Conservation (phyloP, 2,329 filamentous ascomycete genomes). For the Penicillium crustosum region DNA sequence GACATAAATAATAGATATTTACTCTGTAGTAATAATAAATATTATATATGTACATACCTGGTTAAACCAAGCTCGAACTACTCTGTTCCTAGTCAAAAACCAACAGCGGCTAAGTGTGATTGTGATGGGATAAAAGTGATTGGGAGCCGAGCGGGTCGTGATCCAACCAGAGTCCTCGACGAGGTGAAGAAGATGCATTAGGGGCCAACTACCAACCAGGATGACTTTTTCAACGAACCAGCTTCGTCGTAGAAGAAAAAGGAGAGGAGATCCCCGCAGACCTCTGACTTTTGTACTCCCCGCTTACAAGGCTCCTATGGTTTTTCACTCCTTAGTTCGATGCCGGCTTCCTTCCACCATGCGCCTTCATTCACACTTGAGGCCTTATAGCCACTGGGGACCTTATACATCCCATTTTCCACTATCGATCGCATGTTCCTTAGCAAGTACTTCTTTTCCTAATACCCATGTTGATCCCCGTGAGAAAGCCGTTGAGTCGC, state of each 20-base stretch:
- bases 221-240: slow-evolving; percentile 12
- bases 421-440: not conserved
- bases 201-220: slow-evolving; percentile 10
- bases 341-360: slow-evolving; percentile 12
- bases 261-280: slow-evolving; percentile 14
- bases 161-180: slow-evolving; percentile 20
- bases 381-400: not conserved
- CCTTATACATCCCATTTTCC: not conserved
- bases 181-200: slow-evolving; percentile 29
- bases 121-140: slow-evolving; percentile 22
- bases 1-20: not conserved
- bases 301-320: not conserved
- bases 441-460: not conserved
- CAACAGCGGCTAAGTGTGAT: slow-evolving; percentile 14
- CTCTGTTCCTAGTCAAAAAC: not conserved
- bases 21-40: not conserved
- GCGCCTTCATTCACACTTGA: slow-evolving; percentile 11
- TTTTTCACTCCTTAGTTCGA: slow-evolving; percentile 6
- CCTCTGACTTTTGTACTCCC: slow-evolving; percentile 14
- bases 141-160: slow-evolving; percentile 20
- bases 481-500: slow-evolving; percentile 5
- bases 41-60: not conserved
- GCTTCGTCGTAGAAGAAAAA: not conserved
- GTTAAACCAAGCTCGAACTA: not conserved
- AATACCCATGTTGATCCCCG: not conserved